These are phyloP conservation scores for Candida sojae DNA, from an alignment of 1,139 yeast genomes.

Conservation along the genomic window DNA sequence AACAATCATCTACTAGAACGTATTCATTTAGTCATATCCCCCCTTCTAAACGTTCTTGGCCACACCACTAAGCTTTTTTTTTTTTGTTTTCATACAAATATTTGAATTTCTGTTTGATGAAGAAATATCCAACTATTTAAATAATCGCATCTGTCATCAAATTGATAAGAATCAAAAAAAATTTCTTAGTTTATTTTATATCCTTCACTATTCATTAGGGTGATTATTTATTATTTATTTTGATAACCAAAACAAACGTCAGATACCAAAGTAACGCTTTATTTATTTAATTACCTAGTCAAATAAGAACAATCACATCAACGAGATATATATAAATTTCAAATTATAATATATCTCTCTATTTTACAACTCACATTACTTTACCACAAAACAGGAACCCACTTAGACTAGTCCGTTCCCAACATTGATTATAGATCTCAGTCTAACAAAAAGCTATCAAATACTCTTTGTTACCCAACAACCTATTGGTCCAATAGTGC, in stretches of 20 bases:
- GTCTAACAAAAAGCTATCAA: background rate
- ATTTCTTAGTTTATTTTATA: background rate
- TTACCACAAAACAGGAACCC: background rate
- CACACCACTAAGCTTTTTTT: background rate
- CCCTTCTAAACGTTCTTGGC: background rate
- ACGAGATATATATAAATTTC: no score
- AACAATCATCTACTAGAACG: background rate
- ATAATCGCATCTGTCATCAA: background rate
- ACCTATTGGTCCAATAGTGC: no score
- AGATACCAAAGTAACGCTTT: no score
- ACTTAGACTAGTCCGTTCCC: no score
- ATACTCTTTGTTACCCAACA: background rate
- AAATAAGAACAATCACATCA: no score
- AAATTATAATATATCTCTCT: conserved; percentile 1
- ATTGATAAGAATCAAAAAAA: background rate
- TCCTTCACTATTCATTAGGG: no score
- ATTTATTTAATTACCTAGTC: no score
- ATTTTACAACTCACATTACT: background rate
- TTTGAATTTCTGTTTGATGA: background rate
- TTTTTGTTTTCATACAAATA: background rate
- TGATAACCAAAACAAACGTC: background rate
- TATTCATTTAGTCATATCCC: background rate
- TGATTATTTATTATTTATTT: background rate
- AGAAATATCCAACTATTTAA: background rate
- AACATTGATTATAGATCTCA: no score